These are phyloP conservation scores for Xylaria curta DNA, from an alignment of 495 filamentous ascomycete species.

Conservation along the genomic window DNA sequence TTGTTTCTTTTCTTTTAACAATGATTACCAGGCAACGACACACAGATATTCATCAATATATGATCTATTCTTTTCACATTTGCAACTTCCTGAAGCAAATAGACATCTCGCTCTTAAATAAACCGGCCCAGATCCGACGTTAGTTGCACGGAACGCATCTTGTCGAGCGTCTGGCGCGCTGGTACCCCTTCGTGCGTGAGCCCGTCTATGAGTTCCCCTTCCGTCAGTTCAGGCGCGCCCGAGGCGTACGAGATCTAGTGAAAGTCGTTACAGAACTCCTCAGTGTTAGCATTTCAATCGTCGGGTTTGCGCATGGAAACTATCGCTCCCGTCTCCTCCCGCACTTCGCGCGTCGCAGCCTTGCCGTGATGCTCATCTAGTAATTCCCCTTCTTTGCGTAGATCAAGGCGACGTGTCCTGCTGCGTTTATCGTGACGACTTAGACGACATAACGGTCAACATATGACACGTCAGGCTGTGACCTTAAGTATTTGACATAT, in stretches of 20 bases:
- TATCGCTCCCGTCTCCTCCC: conserved; percentile 37
- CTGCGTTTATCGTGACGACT: conserved; percentile 29
- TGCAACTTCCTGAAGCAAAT: conserved; percentile 6
- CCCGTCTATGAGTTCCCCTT: conserved; percentile 34
- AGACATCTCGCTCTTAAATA: conserved; percentile 39
- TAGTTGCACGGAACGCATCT: conserved; percentile 31
- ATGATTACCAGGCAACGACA: no score
- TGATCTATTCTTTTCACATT: neutral
- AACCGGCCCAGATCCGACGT: conserved; percentile 35
- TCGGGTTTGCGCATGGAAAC: conserved; percentile 23
- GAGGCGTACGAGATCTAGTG: conserved; percentile 38
- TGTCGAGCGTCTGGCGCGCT: conserved; percentile 27
- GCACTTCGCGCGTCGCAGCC: conserved; percentile 31
- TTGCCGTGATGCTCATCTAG: conserved; percentile 34
- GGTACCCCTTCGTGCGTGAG: conserved; percentile 34
- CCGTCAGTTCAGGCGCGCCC: conserved; percentile 30
- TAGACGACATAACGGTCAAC: conserved; percentile 30
- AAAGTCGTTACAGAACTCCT: conserved; percentile 36
- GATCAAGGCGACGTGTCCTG: conserved; percentile 32
- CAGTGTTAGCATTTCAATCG: conserved; percentile 29
- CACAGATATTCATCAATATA: no score
- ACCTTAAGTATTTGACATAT: conserved; percentile 20
- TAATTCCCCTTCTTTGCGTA: conserved; percentile 33
- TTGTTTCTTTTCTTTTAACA: no score
- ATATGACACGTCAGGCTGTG: conserved; percentile 28